Evolutionary conservation across 139 green algal genomes (phyloP), one percentile per base, ranked within the genome.

Genomic region (Cymbomonas tetramitiformis): DNA sequence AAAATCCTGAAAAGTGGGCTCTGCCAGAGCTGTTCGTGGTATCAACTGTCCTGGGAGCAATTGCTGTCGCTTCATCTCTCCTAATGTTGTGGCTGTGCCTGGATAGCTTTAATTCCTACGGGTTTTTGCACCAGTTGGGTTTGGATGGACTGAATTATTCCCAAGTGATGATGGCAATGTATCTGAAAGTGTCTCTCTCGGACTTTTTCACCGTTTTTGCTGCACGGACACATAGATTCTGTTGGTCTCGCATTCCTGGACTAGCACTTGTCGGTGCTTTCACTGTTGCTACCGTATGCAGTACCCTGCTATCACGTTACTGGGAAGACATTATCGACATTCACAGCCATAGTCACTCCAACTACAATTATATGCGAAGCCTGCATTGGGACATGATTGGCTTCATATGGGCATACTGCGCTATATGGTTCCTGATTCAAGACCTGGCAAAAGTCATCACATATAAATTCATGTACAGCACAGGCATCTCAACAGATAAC

Each of bases 341-440:
- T n/a, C n/a, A n/a, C n/a, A n/a, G n/a, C n/a, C n/a, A n/a, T n/a
- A n/a, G n/a, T n/a, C n/a, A n/a, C n/a, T n/a, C n/a, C n/a, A n/a
- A n/a, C n/a, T n/a, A n/a, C n/a, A n/a, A n/a, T n/a, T n/a, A n/a
- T n/a, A n/a, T n/a, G n/a, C n/a, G n/a, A n/a, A n/a, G n/a, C n/a
- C n/a, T n/a, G n/a, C n/a, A n/a, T n/a, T n/a, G n/a, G n/a, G n/a
- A n/a, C n/a, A n/a, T n/a, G n/a, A n/a, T n/a, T n/a, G n/a, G n/a
- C n/a, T n/a, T n/a, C n/a, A n/a, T n/a, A n/a, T 93, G 84, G 84
- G 65, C 89, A 56, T 93, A 81, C 73, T 90, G 82, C 60, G 31
- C 87, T 15, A 34, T 90, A 8, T 93, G 77, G 73, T 92, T 68
- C 48, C 70, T 77, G 8, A 58, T 93, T 19, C 84, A 91, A 64